Conservation (phyloP, 108 stramenopile species). For the Skeletonema menzelii region DNA sequence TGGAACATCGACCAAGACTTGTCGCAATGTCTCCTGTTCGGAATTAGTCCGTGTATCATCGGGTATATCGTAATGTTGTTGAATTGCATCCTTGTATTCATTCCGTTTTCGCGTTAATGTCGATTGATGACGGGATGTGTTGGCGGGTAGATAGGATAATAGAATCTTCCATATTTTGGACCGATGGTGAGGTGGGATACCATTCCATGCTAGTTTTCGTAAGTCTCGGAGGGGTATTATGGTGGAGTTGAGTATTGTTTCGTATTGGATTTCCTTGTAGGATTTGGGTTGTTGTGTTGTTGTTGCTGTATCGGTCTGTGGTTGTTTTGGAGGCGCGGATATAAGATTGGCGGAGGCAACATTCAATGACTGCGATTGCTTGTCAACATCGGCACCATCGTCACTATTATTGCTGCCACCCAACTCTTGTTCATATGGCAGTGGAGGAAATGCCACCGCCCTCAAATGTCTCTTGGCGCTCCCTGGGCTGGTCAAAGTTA, state of each 20-base stretch:
- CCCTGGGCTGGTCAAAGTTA: not conserved
- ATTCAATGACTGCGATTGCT: not conserved
- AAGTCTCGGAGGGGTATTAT: constrained; percentile 70
- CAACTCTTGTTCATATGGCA: not conserved
- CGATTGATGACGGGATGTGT: constrained; percentile 54
- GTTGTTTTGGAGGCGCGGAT: not conserved
- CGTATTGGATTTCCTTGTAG: constrained; percentile 71
- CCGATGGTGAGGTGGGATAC: constrained; percentile 71
- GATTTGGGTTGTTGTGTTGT: constrained; percentile 28
- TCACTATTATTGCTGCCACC: not conserved
- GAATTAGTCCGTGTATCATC: constrained; percentile 77
- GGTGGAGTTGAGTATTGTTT: constrained; percentile 48
- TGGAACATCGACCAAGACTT: constrained; percentile 97
- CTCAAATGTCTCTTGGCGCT: not conserved
- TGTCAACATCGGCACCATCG: not conserved
- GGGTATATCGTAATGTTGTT: constrained; percentile 86
- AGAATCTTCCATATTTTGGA: constrained; percentile 78
- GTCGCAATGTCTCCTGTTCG: constrained; percentile 94
- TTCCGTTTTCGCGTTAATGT: constrained; percentile 71
- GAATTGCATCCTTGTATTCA: constrained; percentile 84
- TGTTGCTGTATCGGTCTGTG: not conserved
- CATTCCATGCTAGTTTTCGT: constrained; percentile 78
- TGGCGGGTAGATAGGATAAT: constrained; percentile 81
- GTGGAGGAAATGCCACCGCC: not conserved
- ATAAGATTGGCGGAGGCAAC: not conserved